A percentile compares a stretch with the other conserved stretches of the same genome.
Evolutionary conservation across 495 filamentous ascomycete genomes (phyloP).

Genomic region (Bacidia rubella): DNA sequence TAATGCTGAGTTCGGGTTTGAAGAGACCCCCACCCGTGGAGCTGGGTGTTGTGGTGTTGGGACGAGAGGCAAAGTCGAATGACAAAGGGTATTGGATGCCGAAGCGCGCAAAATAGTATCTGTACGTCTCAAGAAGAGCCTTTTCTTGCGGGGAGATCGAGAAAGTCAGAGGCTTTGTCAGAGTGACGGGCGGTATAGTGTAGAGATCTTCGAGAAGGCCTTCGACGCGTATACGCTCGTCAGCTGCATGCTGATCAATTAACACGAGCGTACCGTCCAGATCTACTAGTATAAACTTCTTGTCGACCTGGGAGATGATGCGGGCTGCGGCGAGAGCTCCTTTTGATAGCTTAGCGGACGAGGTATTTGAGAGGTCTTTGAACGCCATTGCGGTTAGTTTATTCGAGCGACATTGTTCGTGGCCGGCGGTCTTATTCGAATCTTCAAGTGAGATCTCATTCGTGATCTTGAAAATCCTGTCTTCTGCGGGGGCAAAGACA

Average conservation of each 20-base stretch:
- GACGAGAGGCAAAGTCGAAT: not conserved
- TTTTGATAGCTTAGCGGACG: constrained; percentile 49
- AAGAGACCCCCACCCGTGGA: not conserved
- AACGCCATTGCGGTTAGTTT: constrained; percentile 19
- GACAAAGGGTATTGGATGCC: constrained; percentile 49
- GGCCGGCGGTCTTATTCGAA: constrained; percentile 2
- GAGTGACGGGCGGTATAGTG: constrained; percentile 11
- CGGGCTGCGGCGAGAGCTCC: constrained; percentile 44
- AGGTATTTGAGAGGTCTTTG: constrained; percentile 15
- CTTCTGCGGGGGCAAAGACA: constrained; percentile 40
- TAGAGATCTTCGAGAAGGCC: constrained; percentile 43
- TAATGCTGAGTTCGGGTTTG: constrained; percentile 31
- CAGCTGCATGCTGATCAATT: constrained; percentile 90
- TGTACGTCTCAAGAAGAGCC: constrained; percentile 39
- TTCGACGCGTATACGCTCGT: constrained; percentile 78
- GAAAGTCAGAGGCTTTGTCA: constrained; percentile 45
- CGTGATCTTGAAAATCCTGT: constrained; percentile 31
- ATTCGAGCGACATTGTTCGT: constrained; percentile 17
- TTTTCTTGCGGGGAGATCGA: constrained; percentile 45
- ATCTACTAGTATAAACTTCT: constrained; percentile 73
- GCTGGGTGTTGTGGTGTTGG: not conserved
- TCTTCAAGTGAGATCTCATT: constrained; percentile 15
- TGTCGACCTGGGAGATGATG: constrained; percentile 73
- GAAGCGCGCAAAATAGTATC: constrained; percentile 49
- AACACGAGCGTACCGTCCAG: constrained; percentile 48